These are phyloP conservation scores for Sugiyamaella qingdaonensis DNA, from an alignment of 805 yeast genomes.

Conservation along the genomic window DNA sequence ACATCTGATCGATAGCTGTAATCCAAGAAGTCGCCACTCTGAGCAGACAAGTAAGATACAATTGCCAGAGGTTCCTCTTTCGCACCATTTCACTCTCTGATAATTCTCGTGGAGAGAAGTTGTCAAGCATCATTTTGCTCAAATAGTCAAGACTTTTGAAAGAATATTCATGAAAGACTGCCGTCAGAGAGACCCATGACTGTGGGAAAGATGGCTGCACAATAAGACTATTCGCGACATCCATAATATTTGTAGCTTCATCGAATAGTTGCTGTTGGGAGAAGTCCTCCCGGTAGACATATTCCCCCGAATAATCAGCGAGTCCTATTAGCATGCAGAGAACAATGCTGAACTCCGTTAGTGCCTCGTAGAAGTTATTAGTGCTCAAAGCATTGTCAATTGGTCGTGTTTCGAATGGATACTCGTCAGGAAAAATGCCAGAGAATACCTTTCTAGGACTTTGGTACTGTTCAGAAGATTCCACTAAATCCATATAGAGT, in stretches of 20 bases:
- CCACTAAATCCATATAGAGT: conserved; percentile 25
- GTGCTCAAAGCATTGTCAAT: conserved; percentile 73
- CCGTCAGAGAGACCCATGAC: conserved; percentile 64
- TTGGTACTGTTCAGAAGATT: conserved; percentile 40
- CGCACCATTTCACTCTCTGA: conserved; percentile 38
- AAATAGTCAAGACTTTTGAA: conserved; percentile 34
- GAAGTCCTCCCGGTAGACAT: background rate
- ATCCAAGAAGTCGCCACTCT: conserved; percentile 63
- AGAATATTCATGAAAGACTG: conserved; percentile 30
- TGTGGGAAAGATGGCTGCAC: conserved; percentile 33
- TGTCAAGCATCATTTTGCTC: conserved; percentile 45
- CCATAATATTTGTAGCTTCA: background rate
- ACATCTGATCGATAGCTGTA: conserved; percentile 62
- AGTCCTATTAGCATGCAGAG: conserved; percentile 32
- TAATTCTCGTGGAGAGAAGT: conserved; percentile 50
- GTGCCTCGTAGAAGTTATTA: conserved; percentile 62
- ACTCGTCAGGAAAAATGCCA: conserved; percentile 53
- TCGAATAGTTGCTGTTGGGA: background rate
- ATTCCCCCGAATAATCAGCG: conserved; percentile 17
- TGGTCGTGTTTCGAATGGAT: conserved; percentile 61
- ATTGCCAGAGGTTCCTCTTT: conserved; percentile 57
- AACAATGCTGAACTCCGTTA: conserved; percentile 65
- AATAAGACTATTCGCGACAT: background rate
- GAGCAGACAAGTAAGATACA: conserved; percentile 54
- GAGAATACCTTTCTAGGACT: conserved; percentile 58